Evolutionary conservation across 306 rosid species (phyloP).

Genomic region (Quercus mongolica): DNA sequence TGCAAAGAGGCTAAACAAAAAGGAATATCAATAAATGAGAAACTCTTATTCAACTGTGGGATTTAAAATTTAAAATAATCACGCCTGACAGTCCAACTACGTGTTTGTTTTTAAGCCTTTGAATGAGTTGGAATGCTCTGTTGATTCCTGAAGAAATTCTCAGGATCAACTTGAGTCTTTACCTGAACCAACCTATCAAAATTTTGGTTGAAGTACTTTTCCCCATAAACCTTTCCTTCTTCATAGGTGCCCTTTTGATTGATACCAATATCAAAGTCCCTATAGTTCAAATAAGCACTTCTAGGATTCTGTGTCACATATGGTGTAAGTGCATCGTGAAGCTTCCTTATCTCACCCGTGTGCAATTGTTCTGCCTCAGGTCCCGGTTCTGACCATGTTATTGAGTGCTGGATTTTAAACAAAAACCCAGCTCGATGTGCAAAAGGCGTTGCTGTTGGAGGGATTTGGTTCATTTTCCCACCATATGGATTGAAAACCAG

Average conservation of each 20-base stretch:
- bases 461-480: slow-evolving; percentile 25
- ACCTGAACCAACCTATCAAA: slow-evolving; percentile 25
- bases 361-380: slow-evolving; percentile 1
- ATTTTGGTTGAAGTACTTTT: slow-evolving; percentile 28
- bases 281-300: slow-evolving; percentile 26
- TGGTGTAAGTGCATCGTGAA: slow-evolving; percentile 21
- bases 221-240: slow-evolving; percentile 21
- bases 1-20: too few species aligned
- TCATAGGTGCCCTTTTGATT: neutral
- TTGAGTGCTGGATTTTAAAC: slow-evolving; percentile 21
- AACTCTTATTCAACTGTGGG: too few species aligned
- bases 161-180: slow-evolving; percentile 33
- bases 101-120: neutral
- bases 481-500: slow-evolving; percentile 34
- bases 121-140: slow-evolving; percentile 31
- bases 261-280: slow-evolving; percentile 27
- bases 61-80: too few species aligned
- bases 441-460: slow-evolving; percentile 24
- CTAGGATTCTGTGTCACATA: slow-evolving; percentile 35
- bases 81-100: too few species aligned
- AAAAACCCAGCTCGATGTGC: slow-evolving; percentile 33
- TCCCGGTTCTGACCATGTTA: slow-evolving; percentile 12
- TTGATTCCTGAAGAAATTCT: slow-evolving; percentile 28
- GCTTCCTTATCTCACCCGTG: slow-evolving; percentile 10
- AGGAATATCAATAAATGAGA: too few species aligned